These are phyloP conservation scores for Stenocarpella maydis DNA, from an alignment of 2,329 filamentous ascomycete species.

Conservation along the genomic window DNA sequence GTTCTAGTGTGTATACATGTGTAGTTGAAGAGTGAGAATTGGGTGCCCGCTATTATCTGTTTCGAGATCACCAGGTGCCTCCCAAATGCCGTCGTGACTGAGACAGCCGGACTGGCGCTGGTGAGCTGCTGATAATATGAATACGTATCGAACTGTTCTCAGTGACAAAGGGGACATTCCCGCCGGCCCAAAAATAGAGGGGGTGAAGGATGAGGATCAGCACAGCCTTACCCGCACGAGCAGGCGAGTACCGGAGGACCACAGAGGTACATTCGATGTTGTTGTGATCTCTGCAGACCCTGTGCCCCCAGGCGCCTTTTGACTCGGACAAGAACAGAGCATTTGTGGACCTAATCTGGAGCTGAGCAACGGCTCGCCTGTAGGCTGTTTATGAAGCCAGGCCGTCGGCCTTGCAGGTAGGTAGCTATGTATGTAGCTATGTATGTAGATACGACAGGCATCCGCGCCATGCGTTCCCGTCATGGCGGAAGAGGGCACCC, in stretches of 20 bases:
- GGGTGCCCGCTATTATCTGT: constrained; percentile 30
- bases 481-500: not conserved
- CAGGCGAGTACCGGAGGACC: constrained; percentile 25
- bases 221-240: constrained; percentile 16
- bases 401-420: not conserved
- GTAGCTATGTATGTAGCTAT: no score
- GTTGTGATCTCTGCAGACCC: constrained; percentile 5
- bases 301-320: not conserved
- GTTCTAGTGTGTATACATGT: not conserved
- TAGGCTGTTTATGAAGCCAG: not conserved
- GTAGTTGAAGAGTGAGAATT: not conserved
- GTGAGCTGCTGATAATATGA: constrained; percentile 11
- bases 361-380: constrained; percentile 15
- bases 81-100: constrained; percentile 13
- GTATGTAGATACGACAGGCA: not conserved
- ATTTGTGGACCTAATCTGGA: no score
- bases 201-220: constrained; percentile 29
- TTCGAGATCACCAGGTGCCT: constrained; percentile 15
- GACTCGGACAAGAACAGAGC: no score
- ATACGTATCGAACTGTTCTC: constrained; percentile 11
- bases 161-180: constrained; percentile 3
- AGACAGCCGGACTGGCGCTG: constrained; percentile 25
- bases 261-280: constrained; percentile 11
- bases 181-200: constrained; percentile 17
- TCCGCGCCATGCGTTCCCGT: constrained; percentile 6